Base-by-base conservation (phyloP, 2,329 filamentous ascomycete genomes). In the Penicillium sp. region DNA sequence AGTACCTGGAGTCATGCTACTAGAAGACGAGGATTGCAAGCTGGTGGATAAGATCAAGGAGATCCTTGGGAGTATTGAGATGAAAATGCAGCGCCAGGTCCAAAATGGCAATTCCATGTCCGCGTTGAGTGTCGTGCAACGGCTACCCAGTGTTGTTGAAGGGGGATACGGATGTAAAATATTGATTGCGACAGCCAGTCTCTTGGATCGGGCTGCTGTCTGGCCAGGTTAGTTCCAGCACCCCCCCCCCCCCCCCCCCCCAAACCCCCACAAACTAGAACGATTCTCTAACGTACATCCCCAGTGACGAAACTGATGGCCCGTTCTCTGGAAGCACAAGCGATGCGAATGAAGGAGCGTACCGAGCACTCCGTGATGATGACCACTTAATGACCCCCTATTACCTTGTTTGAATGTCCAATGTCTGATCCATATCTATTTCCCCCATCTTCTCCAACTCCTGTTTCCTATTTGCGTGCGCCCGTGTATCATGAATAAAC, bases 21-120 rank as follows among this genome's bases (percentile, higher is more conserved):
- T 97, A 1, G 92, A 97, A 67, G 90, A 94, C 17, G 93, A 97
- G 69, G 93, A 99, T 63, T 83, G 89, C 61, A 93, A 93, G 72
- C 80, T 97, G 2, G 77, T 97, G 7, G 81, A 84, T 42, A 96
- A 95, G 75, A 86, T 97, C 25, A 84, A 89, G 62, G 88, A 90
- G 60, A 88, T 97, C 10, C 77, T 97, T 38, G 78, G 82, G 35
- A 88, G 84, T 59, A 86, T 90, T 10, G 90, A 96, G 71, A 80
- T 84, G 67, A 96, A 96, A 75, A 86, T 96, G 78, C 86, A 82
- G 42, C 81, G 78, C 52, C 78, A 83, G 53, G 75, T 85, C 46
- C 79, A 82, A 58, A 80, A 78, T 46, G 75, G 82, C 65, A 80
- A 75, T n/a, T 76, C 77, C 14, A 75, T 83, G 5, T 81, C 84